Percentiles rank a stretch among this genome's conserved stretches.
Evolutionary conservation across 768 basidiomycete genomes (phyloP).

Genomic region (Mycena olivaceomarginata): DNA sequence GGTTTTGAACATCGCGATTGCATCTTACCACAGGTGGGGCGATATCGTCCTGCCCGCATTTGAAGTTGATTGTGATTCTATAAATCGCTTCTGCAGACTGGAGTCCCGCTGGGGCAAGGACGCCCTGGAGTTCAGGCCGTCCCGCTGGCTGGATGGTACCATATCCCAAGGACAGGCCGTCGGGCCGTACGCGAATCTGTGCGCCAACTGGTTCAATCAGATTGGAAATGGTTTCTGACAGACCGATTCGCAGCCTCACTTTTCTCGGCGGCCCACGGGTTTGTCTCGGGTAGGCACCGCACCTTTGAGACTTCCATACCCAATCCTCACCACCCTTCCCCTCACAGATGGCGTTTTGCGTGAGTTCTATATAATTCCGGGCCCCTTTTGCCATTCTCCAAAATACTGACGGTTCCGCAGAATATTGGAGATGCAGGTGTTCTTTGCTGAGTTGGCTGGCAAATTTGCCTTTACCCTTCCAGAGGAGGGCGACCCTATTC

Average conservation of each 20-base stretch:
- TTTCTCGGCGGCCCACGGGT: background rate
- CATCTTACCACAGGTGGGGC: conserved; percentile 34
- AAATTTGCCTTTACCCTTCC: conserved; percentile 19
- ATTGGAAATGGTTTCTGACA: background rate
- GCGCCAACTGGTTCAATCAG: background rate
- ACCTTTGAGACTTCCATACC: background rate
- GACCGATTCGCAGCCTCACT: background rate
- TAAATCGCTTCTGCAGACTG: background rate
- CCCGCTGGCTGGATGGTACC: background rate
- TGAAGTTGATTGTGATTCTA: too few relatives aligned
- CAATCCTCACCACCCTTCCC: background rate
- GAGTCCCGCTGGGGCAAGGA: conserved; percentile 4
- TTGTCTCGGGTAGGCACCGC: background rate
- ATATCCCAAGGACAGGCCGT: background rate
- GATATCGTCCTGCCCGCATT: background rate
- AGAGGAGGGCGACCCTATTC: background rate
- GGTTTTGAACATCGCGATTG: conserved; percentile 8
- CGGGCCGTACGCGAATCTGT: conserved; percentile 17
- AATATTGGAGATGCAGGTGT: conserved; percentile 31
- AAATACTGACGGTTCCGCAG: background rate
- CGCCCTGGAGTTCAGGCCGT: background rate
- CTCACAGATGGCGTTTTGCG: conserved; percentile 13
- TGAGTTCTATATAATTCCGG: background rate
- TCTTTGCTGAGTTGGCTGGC: conserved; percentile 21
- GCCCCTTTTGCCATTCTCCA: too few relatives aligned